Evolutionary conservation across 495 filamentous ascomycete species (phyloP).

Genomic region (Talaromyces trachyspermus): DNA sequence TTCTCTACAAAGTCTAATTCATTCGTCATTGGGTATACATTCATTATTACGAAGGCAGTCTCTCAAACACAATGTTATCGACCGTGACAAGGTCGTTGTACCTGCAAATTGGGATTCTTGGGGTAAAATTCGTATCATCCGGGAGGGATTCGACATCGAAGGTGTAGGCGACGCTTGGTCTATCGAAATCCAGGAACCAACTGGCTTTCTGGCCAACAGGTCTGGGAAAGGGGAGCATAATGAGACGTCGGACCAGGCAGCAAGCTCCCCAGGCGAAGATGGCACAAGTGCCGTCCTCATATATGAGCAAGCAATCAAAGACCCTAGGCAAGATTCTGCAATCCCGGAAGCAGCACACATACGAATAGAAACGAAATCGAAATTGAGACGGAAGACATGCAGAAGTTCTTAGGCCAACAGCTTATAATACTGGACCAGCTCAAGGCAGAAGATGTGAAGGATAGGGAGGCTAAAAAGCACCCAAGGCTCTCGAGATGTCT

Average conservation of each 20-base stretch:
- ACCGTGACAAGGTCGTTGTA: conserved; percentile 88
- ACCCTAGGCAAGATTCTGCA: conserved; percentile 55
- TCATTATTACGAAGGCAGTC: conserved; percentile 77
- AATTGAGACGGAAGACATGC: conserved; percentile 67
- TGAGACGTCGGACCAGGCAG: conserved; percentile 13
- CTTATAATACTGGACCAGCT: conserved; percentile 63
- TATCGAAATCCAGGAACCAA: conserved; percentile 61
- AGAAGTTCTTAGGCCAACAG: conserved; percentile 69
- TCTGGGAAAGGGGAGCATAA: conserved; percentile 9
- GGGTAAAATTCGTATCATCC: conserved; percentile 89
- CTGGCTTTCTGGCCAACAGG: conserved; percentile 25
- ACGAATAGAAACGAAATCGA: conserved; percentile 45
- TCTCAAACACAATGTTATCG: conserved; percentile 91
- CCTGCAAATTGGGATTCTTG: conserved; percentile 98
- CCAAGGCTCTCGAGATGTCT: conserved; percentile 40
- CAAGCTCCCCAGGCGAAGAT: conserved; percentile 28
- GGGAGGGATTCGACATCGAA: conserved; percentile 94
- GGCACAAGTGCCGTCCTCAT: conserved; percentile 55
- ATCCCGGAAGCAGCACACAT: conserved; percentile 43
- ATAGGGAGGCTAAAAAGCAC: conserved; percentile 31
- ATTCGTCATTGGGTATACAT: conserved; percentile 82
- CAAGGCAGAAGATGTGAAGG: conserved; percentile 56
- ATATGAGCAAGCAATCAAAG: conserved; percentile 73
- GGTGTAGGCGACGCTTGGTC: conserved; percentile 76
- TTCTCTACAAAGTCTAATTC: conserved; percentile 72